Evolutionary conservation across 805 yeast genomes (phyloP).

Genomic region (Cyberlindnera samutprakarnensis): DNA sequence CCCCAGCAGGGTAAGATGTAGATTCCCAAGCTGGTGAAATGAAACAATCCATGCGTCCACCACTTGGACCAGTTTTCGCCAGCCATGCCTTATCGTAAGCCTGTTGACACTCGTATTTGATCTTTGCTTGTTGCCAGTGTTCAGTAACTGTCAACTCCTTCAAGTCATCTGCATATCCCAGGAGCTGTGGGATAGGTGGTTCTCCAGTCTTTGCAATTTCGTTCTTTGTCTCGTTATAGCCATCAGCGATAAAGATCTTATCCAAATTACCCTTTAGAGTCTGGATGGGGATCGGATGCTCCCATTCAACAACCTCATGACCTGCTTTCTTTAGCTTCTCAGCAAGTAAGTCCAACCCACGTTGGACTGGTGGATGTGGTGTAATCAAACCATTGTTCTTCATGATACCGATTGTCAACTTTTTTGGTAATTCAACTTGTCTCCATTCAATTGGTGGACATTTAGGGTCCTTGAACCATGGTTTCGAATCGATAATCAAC

Average conservation of each 20-base stretch:
- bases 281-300: conserved; percentile 25
- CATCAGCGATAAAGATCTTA: conserved; percentile 55
- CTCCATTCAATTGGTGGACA: conserved; percentile 34
- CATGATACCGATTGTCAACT: conserved; percentile 38
- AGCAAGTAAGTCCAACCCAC: conserved; percentile 32
- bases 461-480: conserved; percentile 36
- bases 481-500: conserved; percentile 25
- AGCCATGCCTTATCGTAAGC: conserved; percentile 30
- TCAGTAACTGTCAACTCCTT: conserved; percentile 42
- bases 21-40: conserved; percentile 61
- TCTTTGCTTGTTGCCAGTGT: conserved; percentile 32
- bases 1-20: conserved; percentile 43
- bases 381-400: conserved; percentile 22
- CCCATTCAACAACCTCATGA: conserved; percentile 35
- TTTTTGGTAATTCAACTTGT: conserved; percentile 21
- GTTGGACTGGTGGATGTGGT: conserved; percentile 51
- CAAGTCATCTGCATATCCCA: conserved; percentile 46
- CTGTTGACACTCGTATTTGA: conserved; percentile 28
- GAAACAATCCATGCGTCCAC: conserved; percentile 48
- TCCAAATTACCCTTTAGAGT: conserved; percentile 40
- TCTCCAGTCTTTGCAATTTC: conserved; percentile 57
- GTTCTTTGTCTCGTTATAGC: conserved; percentile 48
- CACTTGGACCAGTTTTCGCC: conserved; percentile 48
- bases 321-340: conserved; percentile 26
- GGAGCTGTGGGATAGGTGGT: conserved; percentile 55